Base-by-base conservation (phyloP, 345 rosid species). In the Iberis pinnata region DNA sequence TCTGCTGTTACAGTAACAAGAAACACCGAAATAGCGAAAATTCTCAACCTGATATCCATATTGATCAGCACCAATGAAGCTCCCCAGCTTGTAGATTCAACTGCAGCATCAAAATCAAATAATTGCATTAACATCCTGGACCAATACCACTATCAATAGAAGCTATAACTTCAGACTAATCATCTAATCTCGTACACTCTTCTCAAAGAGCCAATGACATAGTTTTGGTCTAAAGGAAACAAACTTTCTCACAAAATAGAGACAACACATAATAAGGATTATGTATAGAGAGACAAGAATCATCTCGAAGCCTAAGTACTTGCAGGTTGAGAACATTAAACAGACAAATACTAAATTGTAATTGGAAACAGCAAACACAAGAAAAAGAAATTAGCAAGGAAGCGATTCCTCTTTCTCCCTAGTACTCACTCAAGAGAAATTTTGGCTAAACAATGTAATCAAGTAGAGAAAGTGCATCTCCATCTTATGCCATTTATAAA, bases 1-100 rank as follows among this genome's bases (percentile, higher is more conserved):
- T 92, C 95, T 3, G 92, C 83, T 42, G 65, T 75, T 50, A 60
- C 83, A 40, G 43, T 14, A 27, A 57, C 40, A 53, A 92, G 45
- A 22, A 80, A 49, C 14, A 75, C 40, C 51, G 70, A 61, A 26
- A 78, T 55, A 61, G 63, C 56, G n/a, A 84, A 29, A 58, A 66
- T 18, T 41, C 48, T 29, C 53, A 69, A 64, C 18, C 45, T 22
- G 2, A 54, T 9, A 19, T 47, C 52, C 72, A 67, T 67, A 32
- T 46, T 31, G 47, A 37, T 67, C 6, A 29, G 41, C 8, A 44
- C 31, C 29, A 59, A 51, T 52, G 44, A 72, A 66, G 24, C 4
- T 6, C 57, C 67, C 69, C 53, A 49, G 53, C 56, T 78, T 7
- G 56, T 51, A 69, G 13, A 49, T 22, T 60, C 51, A 75, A 69